A percentile compares a stretch with the other conserved stretches of the same genome.
Evolutionary conservation across 345 rosid genomes (phyloP).

Genomic region (Passiflora organensis): DNA sequence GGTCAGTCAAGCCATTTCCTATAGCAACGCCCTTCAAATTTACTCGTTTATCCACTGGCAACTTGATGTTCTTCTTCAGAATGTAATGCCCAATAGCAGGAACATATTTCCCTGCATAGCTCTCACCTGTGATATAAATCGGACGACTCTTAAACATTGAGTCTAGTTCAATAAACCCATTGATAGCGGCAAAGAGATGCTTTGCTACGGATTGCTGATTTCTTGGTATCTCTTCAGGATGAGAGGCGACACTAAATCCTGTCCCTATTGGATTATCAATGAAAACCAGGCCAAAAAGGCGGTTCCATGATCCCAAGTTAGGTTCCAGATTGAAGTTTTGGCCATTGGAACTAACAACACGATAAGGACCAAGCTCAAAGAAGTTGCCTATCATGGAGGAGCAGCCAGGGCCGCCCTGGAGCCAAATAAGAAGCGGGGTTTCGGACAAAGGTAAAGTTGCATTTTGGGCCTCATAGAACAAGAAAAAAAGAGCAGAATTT

Average conservation of each 20-base stretch:
- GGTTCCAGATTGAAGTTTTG: conserved; percentile 15
- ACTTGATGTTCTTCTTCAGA: conserved; percentile 33
- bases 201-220: conserved; percentile 50
- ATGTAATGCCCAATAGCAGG: conserved; percentile 72
- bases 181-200: conserved; percentile 54
- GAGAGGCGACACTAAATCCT: conserved; percentile 25
- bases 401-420: conserved; percentile 86
- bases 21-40: conserved; percentile 61
- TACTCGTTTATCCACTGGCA: conserved; percentile 25
- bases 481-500: conserved; percentile 54
- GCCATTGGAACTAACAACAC: conserved; percentile 12
- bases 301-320: conserved; percentile 71
- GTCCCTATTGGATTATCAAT: conserved; percentile 72
- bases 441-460: conserved; percentile 31
- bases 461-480: conserved; percentile 64
- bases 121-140: conserved; percentile 62
- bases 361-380: conserved; percentile 80
- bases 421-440: conserved; percentile 71
- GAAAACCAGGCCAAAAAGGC: conserved; percentile 61
- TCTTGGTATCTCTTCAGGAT: conserved; percentile 18
- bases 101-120: conserved; percentile 73
- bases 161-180: conserved; percentile 38
- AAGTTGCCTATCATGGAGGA: conserved; percentile 81
- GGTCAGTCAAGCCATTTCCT: conserved; percentile 77
- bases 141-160: conserved; percentile 44